Evolutionary conservation across 2,329 filamentous ascomycete species (phyloP).

Genomic region (Nemania sp.): DNA sequence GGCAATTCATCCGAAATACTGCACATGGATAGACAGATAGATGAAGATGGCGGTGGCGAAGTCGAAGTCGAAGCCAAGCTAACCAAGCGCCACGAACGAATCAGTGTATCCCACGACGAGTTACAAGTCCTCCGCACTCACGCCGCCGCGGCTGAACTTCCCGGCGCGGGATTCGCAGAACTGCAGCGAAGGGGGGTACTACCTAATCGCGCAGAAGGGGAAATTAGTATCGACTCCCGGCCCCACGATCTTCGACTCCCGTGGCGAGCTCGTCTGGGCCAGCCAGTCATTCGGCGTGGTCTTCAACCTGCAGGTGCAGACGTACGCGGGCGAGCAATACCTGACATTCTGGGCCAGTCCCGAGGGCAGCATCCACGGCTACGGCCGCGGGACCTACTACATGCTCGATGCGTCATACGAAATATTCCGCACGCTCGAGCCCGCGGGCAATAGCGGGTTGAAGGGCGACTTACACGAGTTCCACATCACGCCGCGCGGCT

Average conservation of each 20-base stretch:
- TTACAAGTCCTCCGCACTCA: conserved; percentile 23
- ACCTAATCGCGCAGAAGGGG: conserved; percentile 27
- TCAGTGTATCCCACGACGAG: conserved; percentile 24
- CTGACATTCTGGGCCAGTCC: conserved; percentile 44
- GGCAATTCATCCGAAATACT: no score
- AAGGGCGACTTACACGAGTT: conserved; percentile 39
- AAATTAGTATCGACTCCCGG: conserved; percentile 27
- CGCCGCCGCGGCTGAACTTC: conserved; percentile 22
- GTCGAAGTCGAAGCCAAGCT: neutral
- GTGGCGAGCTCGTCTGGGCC: conserved; percentile 28
- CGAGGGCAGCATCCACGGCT: conserved; percentile 28
- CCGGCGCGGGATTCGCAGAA: conserved; percentile 20
- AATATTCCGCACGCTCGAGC: conserved; percentile 39
- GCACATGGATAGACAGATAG: no score
- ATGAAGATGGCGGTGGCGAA: no score
- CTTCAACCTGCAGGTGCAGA: conserved; percentile 33
- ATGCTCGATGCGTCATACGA: conserved; percentile 44
- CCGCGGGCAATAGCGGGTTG: conserved; percentile 33
- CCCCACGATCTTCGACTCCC: conserved; percentile 24
- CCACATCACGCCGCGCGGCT: conserved; percentile 26
- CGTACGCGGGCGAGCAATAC: conserved; percentile 39
- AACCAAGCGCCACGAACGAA: neutral
- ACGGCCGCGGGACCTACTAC: conserved; percentile 33
- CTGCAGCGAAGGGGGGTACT: conserved; percentile 25
- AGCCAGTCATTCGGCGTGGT: conserved; percentile 24